Conservation (phyloP, 345 rosid species). For the Euclidium syriacum region DNA sequence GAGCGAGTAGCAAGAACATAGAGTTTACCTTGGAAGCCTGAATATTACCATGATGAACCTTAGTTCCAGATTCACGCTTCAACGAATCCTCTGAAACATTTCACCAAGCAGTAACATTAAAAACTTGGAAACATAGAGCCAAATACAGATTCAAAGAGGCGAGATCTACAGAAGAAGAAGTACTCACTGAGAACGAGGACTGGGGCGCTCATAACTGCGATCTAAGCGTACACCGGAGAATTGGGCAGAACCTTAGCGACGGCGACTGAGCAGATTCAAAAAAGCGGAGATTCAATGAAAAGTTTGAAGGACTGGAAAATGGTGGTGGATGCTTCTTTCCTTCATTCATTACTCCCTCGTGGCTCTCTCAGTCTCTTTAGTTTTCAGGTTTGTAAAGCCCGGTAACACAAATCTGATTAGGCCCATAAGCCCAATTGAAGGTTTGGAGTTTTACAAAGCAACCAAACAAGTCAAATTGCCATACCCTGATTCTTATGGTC, state of each 20-base stretch:
- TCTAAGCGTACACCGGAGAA: conserved; percentile 3
- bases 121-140: not conserved
- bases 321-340: not conserved
- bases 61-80: conserved; percentile 92
- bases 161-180: not conserved
- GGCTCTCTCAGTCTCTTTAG: not conserved
- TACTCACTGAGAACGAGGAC: conserved; percentile 85
- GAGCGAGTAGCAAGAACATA: not conserved
- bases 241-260: conserved; percentile 4
- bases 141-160: not conserved
- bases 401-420: not conserved
- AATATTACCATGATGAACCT: conserved; percentile 85
- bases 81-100: conserved; percentile 74
- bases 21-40: conserved; percentile 74
- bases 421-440: conserved; percentile 25
- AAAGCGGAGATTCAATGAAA: not conserved
- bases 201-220: conserved; percentile 55
- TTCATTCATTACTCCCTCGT: no score
- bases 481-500: no score
- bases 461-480: no score
- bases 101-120: not conserved
- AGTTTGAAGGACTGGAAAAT: not conserved
- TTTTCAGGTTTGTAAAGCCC: conserved; percentile 16
- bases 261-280: conserved; percentile 24
- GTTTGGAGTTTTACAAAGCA: no score